Base-by-base conservation (phyloP, 2,329 filamentous ascomycete genomes). In the Sclerotinia borealis region DNA sequence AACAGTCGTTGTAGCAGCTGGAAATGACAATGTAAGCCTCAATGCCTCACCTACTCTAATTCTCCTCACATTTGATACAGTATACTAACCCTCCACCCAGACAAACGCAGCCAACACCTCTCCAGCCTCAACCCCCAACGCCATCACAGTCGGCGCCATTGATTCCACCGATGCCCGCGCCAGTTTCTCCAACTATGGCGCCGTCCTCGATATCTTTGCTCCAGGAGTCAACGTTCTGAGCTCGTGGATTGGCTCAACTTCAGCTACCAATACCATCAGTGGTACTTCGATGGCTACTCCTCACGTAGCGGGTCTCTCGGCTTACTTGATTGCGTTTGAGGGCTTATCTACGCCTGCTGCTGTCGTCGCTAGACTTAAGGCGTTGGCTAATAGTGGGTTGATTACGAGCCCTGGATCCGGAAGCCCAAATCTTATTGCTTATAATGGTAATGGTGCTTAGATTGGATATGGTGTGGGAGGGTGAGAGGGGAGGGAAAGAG, bases 251-350 rank as follows among this genome's bases (percentile, higher is more conserved):
- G 77, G 75, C 41, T 71, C 71, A 55, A 75, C 73, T 43, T 76
- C 70, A 7, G 77, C 81, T 29, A 80, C 72, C n/a, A 78, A 84
- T 70, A 80, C 72, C 19, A 78, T 85, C 69, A 81, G 78, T 17
- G 86, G 85, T 39, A 88, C 86, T 7, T 85, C 80, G 41, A 87
- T 87, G 85, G 83, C 61, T 58, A 63, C 82, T 15, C 88, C 88
- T 1, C 87, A 90, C 72, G 80, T 90, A 61, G 82, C 85, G 54
- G 88, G 88, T 54, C 78, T 91, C 4, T 85, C 85, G 17, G 86
- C 86, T 34, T 91, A 90, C 75, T 76, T 91, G 37, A 85, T 90
- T 77, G 72, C 69, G 6, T 68, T 78, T 1, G 77, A 80, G 67
- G 75, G 75, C 1, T 72, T 77, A 64, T 72, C 61, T 47, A 75